Percentiles rank a stretch among this genome's conserved stretches.
These are phyloP conservation scores for Ephemerocybe angulata DNA, from an alignment of 768 basidiomycete species.

Conservation along the genomic window DNA sequence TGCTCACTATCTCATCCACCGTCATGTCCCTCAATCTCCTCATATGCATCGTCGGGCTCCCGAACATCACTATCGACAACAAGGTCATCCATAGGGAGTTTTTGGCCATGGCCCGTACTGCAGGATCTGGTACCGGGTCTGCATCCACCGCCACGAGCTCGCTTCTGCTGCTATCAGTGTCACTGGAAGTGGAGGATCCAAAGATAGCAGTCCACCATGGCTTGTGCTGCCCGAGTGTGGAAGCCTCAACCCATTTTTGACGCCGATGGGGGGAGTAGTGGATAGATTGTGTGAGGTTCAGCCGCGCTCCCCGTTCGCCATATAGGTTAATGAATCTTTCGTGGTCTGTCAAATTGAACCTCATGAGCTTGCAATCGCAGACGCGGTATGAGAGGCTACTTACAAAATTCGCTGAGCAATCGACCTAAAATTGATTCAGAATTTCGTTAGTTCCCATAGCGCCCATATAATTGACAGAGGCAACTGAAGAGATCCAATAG, in stretches of 20 bases:
- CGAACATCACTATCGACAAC: constrained; percentile 40
- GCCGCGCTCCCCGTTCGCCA: constrained; percentile 41
- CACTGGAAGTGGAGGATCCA: background rate
- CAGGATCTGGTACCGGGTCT: background rate
- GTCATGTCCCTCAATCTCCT: constrained; percentile 41
- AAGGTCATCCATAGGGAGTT: constrained; percentile 29
- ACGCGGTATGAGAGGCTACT: background rate
- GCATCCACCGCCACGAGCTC: background rate
- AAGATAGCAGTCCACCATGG: background rate
- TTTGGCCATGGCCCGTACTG: background rate
- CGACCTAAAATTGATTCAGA: background rate
- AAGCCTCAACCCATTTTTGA: background rate
- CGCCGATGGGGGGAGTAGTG: constrained; percentile 22
- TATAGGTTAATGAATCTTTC: constrained; percentile 43
- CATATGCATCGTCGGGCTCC: constrained; percentile 41
- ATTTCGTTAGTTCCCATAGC: background rate
- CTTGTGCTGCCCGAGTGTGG: background rate
- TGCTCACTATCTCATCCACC: constrained; percentile 41
- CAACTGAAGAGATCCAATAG: background rate
- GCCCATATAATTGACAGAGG: background rate
- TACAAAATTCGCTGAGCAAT: background rate
- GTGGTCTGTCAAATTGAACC: constrained; percentile 23
- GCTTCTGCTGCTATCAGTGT: background rate
- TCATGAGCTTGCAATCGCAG: background rate
- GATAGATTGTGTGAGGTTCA: constrained; percentile 38